These are phyloP conservation scores for Calonectria honghensis DNA, from an alignment of 2,329 filamentous ascomycete genomes.

Conservation along the genomic window DNA sequence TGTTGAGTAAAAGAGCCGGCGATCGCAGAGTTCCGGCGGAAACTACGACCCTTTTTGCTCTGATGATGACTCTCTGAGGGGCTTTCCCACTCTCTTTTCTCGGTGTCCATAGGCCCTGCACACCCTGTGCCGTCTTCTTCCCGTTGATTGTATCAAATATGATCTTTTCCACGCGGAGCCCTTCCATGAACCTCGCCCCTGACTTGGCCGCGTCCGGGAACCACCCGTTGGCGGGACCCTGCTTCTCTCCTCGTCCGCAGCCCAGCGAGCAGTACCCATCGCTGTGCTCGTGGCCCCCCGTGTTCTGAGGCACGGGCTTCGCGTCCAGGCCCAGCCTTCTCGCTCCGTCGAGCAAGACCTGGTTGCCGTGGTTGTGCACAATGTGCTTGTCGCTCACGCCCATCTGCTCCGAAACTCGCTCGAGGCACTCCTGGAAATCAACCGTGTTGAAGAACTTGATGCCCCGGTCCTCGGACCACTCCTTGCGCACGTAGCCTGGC, in stretches of 20 bases:
- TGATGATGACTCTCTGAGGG: conserved; percentile 14
- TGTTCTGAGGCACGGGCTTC: conserved; percentile 84
- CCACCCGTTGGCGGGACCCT: conserved; percentile 82
- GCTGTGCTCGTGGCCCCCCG: conserved; percentile 78
- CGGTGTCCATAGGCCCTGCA: conserved; percentile 82
- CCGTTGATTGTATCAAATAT: conserved; percentile 73
- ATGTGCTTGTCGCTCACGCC: conserved; percentile 79
- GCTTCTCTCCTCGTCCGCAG: conserved; percentile 80
- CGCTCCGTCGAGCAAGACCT: conserved; percentile 80
- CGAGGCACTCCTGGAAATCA: conserved; percentile 82
- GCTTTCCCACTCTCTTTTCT: conserved; percentile 17
- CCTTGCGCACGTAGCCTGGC: conserved; percentile 7
- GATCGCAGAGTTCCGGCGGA: conserved; percentile 32
- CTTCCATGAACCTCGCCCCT: conserved; percentile 85
- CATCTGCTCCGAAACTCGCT: conserved; percentile 85
- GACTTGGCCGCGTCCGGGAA: conserved; percentile 82
- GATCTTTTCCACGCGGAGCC: conserved; percentile 79
- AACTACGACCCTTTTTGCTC: conserved; percentile 37
- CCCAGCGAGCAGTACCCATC: conserved; percentile 76
- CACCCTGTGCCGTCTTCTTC: conserved; percentile 76
- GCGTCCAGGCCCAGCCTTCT: conserved; percentile 81
- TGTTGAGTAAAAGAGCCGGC: conserved; percentile 35
- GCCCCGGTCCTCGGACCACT: conserved; percentile 57
- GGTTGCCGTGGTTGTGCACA: conserved; percentile 81
- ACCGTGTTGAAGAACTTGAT: conserved; percentile 81